These are phyloP conservation scores for Coprinopsis marcescibilis DNA, from an alignment of 768 basidiomycete genomes.

Conservation along the genomic window DNA sequence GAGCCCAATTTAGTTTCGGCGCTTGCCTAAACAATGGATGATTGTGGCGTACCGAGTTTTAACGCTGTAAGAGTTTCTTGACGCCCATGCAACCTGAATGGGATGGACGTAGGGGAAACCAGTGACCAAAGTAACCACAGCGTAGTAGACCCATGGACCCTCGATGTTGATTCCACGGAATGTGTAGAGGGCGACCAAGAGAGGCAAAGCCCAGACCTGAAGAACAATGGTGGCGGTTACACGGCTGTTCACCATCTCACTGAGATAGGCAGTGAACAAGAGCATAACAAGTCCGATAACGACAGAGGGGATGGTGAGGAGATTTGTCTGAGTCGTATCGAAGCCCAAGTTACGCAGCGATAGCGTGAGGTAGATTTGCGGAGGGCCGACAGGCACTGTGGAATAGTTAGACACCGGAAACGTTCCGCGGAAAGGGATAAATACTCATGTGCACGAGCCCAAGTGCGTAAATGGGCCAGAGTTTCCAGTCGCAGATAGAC, in stretches of 20 bases:
- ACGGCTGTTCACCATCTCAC: constrained; percentile 53
- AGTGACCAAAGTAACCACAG: constrained; percentile 47
- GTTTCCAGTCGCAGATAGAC: constrained; percentile 50
- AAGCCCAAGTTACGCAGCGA: constrained; percentile 59
- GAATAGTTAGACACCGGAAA: background rate
- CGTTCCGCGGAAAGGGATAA: constrained; percentile 11
- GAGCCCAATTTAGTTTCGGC: background rate
- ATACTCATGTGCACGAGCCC: constrained; percentile 49
- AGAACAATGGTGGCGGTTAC: constrained; percentile 46
- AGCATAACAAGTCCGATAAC: constrained; percentile 47
- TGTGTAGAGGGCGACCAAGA: constrained; percentile 51
- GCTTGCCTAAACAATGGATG: background rate
- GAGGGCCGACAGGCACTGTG: constrained; percentile 53
- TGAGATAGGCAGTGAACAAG: constrained; percentile 41
- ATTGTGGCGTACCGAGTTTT: constrained; percentile 39
- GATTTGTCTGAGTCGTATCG: constrained; percentile 54
- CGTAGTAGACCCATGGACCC: constrained; percentile 53
- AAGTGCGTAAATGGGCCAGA: constrained; percentile 63
- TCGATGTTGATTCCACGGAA: constrained; percentile 42
- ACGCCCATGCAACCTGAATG: constrained; percentile 53
- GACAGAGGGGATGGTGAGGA: constrained; percentile 55
- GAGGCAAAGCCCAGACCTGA: constrained; percentile 58
- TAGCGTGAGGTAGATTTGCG: constrained; percentile 59
- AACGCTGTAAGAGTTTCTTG: constrained; percentile 56
- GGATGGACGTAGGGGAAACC: constrained; percentile 51